phyloP scores from a whole-genome alignment of 2,329 filamentous ascomycete species.

The Colletotrichum orbiculare region DNA sequence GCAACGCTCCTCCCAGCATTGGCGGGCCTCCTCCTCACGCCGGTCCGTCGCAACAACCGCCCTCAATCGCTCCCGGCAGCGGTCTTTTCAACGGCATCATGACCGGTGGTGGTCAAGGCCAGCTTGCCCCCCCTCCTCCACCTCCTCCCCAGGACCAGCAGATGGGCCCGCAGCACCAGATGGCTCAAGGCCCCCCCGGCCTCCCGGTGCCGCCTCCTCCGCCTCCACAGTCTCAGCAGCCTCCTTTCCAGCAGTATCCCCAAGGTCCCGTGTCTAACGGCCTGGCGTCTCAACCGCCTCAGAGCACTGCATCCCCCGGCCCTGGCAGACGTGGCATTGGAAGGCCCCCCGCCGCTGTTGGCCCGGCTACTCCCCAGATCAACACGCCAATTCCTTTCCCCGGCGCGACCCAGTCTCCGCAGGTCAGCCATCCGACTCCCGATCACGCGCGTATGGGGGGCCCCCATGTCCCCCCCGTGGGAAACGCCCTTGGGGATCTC shows the following conservation, averaged over 20 bases:
- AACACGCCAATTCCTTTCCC: slow-evolving; percentile 89
- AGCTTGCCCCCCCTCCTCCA: slow-evolving; percentile 81
- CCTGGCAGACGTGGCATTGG: slow-evolving; percentile 79
- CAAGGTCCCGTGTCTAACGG: slow-evolving; percentile 70
- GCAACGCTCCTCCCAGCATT: slow-evolving; percentile 68
- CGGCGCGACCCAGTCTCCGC: slow-evolving; percentile 83
- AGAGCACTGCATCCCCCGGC: slow-evolving; percentile 87
- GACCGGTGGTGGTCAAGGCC: slow-evolving; percentile 86
- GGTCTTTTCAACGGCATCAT: slow-evolving; percentile 97
- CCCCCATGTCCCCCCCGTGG: slow-evolving; percentile 54
- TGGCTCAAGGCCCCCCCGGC: slow-evolving; percentile 81
- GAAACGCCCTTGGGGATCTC: slow-evolving; percentile 81
- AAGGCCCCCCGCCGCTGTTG: slow-evolving; percentile 69
- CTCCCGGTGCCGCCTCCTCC: slow-evolving; percentile 68
- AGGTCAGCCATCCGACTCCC: slow-evolving; percentile 87
- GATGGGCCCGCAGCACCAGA: slow-evolving; percentile 61
- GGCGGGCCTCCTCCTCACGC: slow-evolving; percentile 78
- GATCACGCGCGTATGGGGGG: slow-evolving; percentile 68
- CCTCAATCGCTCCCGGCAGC: slow-evolving; percentile 89
- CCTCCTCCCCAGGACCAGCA: slow-evolving; percentile 72
- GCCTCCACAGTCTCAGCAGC: slow-evolving; percentile 71
- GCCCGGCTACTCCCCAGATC: slow-evolving; percentile 91
- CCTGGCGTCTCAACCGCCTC: slow-evolving; percentile 85
- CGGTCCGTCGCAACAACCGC: slow-evolving; percentile 84
- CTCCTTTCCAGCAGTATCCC: slow-evolving; percentile 78